Base-by-base conservation (phyloP, 371 early-diverging fungal genomes). In the Mortierella sp. region DNA sequence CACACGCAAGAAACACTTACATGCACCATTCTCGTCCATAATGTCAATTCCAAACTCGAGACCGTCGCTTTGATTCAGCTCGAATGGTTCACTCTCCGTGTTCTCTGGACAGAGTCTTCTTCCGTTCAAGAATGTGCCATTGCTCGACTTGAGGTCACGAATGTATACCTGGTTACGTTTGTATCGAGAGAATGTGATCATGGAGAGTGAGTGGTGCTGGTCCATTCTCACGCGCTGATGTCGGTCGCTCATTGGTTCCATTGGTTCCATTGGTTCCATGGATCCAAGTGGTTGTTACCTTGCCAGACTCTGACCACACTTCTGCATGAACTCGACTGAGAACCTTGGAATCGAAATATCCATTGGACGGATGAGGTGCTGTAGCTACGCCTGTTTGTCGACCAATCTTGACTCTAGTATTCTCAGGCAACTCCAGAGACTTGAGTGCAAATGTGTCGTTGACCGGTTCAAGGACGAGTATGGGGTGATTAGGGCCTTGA, bases 41-140 rank as follows among this genome's bases (percentile, higher is more conserved):
- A 95, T 93, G 71, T 96, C 95, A 28, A 96, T 88, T 37, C 95
- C 96, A 81, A 96, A 94, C 56, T 94, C 94, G 14, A 96, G 66
- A 19, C 66, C 60, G 59, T 94, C 95, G 28, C 84, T 85, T 13
- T 82, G 63, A 29, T 83, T 81, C 56, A 96, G 63, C 55, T 89
- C 86, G 52, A 81, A 67, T 3, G 92, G 87, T 24, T 64, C 82
- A 60, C 90, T 89, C 56, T 88, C 87, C 49, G 81, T 74, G 43
- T 88, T 84, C 64, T 94, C 95, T 8, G 85, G 83, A 25, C 89
- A 89, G 14, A 96, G 71, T 31, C 96, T 79, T 13, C 78, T 74
- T 27, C 90, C 90, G 71, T 96, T 94, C 34, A 96, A 69, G 80
- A 94, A 96, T 0, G 96, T 96, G 17, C 96, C 96, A 67, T 94